Conservation (phyloP, 1,139 yeast species). For the Candida pseudoviswanathii region DNA sequence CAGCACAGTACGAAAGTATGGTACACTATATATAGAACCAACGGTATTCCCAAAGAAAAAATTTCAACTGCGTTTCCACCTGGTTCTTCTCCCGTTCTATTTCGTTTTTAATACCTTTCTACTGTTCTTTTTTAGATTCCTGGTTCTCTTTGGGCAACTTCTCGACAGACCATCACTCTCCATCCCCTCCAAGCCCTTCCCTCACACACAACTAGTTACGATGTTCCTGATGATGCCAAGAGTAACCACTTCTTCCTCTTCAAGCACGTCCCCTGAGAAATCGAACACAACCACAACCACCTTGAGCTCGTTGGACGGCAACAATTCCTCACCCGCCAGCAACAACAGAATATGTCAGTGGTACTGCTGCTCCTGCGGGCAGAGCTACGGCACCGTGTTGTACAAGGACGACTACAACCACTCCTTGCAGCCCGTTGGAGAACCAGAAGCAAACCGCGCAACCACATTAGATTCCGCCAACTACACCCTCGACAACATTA, state of each 20-base stretch:
- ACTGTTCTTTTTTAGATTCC: neutral
- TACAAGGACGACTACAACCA: constrained; percentile 22
- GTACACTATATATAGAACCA: constrained; percentile 1
- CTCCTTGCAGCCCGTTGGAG: constrained; percentile 3
- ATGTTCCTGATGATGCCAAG: constrained; percentile 1
- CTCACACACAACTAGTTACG: neutral
- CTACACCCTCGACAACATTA: constrained; percentile 20
- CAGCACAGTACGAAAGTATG: neutral
- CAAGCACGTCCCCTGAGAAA: constrained; percentile 2
- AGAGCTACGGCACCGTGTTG: constrained; percentile 46
- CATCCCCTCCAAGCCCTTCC: neutral
- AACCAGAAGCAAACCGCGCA: constrained; percentile 3
- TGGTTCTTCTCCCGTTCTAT: neutral
- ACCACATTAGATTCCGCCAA: constrained; percentile 6
- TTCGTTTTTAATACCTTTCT: neutral
- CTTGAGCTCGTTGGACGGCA: neutral
- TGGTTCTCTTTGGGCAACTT: too few species aligned
- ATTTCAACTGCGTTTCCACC: neutral
- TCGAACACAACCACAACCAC: neutral
- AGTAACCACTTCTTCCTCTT: neutral
- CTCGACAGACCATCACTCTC: too few species aligned
- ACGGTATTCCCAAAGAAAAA: neutral
- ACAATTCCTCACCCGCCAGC: neutral
- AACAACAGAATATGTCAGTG: constrained; percentile 49
- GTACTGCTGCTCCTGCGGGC: constrained; percentile 58